phyloP scores from a whole-genome alignment of 2,329 filamentous ascomycete genomes.

The Dactylellina drechsleri region DNA sequence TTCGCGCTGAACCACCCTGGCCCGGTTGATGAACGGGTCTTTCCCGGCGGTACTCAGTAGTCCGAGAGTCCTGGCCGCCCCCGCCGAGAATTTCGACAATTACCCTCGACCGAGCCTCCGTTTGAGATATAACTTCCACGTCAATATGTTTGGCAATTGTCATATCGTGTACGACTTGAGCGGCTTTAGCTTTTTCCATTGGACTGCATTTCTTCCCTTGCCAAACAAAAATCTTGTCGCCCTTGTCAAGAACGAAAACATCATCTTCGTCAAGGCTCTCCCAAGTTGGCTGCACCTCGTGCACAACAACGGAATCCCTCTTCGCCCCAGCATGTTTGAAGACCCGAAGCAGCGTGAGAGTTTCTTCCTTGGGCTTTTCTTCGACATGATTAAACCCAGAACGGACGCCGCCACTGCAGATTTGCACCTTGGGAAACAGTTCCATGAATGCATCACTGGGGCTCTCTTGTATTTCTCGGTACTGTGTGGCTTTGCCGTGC shows the following conservation, averaged over 20 bases:
- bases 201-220: conserved; percentile 11
- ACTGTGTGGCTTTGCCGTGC: conserved; percentile 4
- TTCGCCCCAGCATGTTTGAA: conserved; percentile 1
- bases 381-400: conserved; percentile 10
- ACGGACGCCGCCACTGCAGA: neutral
- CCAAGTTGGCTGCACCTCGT: conserved; percentile 1
- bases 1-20: neutral
- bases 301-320: conserved; percentile 1
- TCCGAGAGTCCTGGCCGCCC: neutral
- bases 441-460: conserved; percentile 6
- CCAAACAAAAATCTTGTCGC: conserved; percentile 18
- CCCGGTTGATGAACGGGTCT: neutral
- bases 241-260: conserved; percentile 10
- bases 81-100: neutral
- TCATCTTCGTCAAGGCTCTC: conserved; percentile 9
- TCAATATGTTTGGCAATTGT: conserved; percentile 10
- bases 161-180: conserved; percentile 13
- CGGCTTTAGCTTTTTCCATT: conserved; percentile 17
- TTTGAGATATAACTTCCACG: conserved; percentile 7
- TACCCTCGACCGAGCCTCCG: neutral
- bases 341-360: conserved; percentile 1
- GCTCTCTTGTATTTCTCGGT: conserved; percentile 4
- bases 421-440: neutral
- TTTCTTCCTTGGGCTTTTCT: neutral
- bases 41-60: neutral